Base-by-base conservation (phyloP, 208 protist genomes). In the Balamuthia mandrillaris region DNA sequence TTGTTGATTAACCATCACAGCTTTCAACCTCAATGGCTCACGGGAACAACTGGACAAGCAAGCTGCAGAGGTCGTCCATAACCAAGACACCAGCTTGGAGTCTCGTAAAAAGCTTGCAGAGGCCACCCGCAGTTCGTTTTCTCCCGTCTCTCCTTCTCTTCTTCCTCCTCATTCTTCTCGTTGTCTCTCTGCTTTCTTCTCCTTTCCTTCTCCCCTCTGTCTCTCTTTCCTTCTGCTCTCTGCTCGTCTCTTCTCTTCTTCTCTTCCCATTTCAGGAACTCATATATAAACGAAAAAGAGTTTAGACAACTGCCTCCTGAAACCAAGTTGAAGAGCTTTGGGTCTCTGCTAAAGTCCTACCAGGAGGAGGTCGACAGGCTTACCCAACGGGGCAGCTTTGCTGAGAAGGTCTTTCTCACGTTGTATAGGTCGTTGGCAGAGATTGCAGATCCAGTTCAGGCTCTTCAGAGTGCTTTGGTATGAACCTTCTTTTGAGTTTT, bases 281-380 rank as follows among this genome's bases (percentile, higher is more conserved):
- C 14, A 54, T n/a, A n/a, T n/a, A n/a, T n/a, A n/a, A n/a, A n/a
- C n/a, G n/a, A n/a, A n/a, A n/a, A n/a, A 75, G 85, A 89, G 12
- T 91, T 90, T 41, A 81, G 60, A 27, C 75, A 79, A 24, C n/a
- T 86, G 12, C 21, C 14, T 7, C 87, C 85, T n/a, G 87, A 90
- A 1, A 56, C 85, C 21, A 91, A 90, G 35, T 44, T 85, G 7
- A 77, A 87, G 44, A n/a, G 27, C 21, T 54, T 90, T 35, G 66
- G 51, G 16, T 6, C 45, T 18, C 52, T 90, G 7, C 41, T 90
- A 21, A 90, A 91, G 35, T 24, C 49, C 1, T 90, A 90, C 51
- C 88, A 90, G 61, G 83, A 90, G 3, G 88, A 90, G 58, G 81
- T 90, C 3, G 83, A 91, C 54, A 52, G 70, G 33, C 42, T 90